A percentile compares a stretch with the other conserved stretches of the same genome.
Conservation (phyloP, 2,329 filamentous ascomycete species). For the Ascochyta pisi region DNA sequence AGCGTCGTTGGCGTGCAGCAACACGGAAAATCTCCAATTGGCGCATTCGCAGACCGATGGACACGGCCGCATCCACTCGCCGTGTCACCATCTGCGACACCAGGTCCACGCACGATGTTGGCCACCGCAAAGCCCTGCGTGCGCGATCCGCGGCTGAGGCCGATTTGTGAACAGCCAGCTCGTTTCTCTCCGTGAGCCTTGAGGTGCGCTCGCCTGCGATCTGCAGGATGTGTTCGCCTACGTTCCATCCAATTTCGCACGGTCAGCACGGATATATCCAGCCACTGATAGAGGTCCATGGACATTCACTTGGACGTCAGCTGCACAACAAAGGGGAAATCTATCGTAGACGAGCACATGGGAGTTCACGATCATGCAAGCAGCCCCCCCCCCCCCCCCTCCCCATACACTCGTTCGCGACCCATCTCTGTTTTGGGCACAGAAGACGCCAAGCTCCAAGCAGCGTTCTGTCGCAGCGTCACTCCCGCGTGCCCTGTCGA, state of each 20-base stretch:
- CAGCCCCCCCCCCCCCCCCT: not conserved
- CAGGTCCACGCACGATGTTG: conserved; percentile 6
- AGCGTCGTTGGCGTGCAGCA: conserved; percentile 14
- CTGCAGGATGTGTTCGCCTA: conserved; percentile 15
- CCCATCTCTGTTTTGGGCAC: conserved; percentile 5
- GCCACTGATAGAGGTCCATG: conserved; percentile 8
- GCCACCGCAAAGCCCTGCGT: conserved; percentile 5
- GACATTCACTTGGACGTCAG: conserved; percentile 8
- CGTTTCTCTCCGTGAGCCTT: not conserved
- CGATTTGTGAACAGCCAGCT: not conserved
- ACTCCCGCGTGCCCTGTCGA: conserved; percentile 4
- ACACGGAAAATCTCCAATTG: conserved; percentile 14
- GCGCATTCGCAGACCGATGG: conserved; percentile 2
- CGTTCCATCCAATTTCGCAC: conserved; percentile 16
- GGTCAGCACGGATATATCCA: conserved; percentile 6
- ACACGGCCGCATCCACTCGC: not conserved
- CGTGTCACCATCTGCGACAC: conserved; percentile 7
- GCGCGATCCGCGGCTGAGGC: not conserved
- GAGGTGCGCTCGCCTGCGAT: conserved; percentile 3
- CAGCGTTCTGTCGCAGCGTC: not conserved
- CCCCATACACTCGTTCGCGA: not conserved
- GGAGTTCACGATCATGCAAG: conserved; percentile 5
- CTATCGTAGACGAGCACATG: conserved; percentile 12
- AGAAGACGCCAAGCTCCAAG: conserved; percentile 10
- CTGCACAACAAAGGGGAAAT: conserved; percentile 18